These are phyloP conservation scores for Gossypium bickii DNA, from an alignment of 345 rosid species.

Conservation along the genomic window DNA sequence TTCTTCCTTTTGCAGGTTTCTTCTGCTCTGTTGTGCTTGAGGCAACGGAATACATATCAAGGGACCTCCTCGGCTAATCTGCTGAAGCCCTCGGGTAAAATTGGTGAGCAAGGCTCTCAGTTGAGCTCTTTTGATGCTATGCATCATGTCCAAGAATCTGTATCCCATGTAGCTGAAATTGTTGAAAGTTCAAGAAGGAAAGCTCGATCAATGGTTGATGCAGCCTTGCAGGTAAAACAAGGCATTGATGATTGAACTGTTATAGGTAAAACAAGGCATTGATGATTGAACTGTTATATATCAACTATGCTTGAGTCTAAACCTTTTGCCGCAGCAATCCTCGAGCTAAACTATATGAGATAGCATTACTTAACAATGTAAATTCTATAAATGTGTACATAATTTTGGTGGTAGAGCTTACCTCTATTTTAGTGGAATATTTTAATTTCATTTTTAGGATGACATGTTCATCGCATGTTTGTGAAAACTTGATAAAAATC, in stretches of 20 bases:
- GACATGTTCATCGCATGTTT: not conserved
- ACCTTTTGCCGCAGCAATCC: not conserved
- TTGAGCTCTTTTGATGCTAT: slow-evolving; percentile 34
- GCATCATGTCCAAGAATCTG: slow-evolving; percentile 47
- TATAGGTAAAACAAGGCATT: not conserved
- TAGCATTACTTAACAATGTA: not conserved
- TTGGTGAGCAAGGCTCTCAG: slow-evolving; percentile 42
- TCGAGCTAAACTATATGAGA: not conserved
- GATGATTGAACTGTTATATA: not conserved
- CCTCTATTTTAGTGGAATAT: not conserved
- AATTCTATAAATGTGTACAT: not conserved
- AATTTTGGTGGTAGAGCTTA: not conserved
- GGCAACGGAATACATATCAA: slow-evolving; percentile 77
- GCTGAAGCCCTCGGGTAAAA: slow-evolving; percentile 25
- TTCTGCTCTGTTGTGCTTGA: slow-evolving; percentile 58
- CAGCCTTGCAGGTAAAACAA: slow-evolving; percentile 56
- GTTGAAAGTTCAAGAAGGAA: slow-evolving; percentile 59
- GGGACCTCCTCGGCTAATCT: slow-evolving; percentile 32
- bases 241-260: not conserved
- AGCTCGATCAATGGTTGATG: slow-evolving; percentile 67
- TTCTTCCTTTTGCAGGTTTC: slow-evolving; percentile 47
- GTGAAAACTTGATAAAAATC: not conserved
- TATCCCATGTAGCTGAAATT: slow-evolving; percentile 62
- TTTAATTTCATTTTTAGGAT: not conserved
- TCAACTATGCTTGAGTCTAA: not conserved